Evolutionary conservation across 2,329 filamentous ascomycete genomes (phyloP).

Genomic region (Mycogone perniciosa): DNA sequence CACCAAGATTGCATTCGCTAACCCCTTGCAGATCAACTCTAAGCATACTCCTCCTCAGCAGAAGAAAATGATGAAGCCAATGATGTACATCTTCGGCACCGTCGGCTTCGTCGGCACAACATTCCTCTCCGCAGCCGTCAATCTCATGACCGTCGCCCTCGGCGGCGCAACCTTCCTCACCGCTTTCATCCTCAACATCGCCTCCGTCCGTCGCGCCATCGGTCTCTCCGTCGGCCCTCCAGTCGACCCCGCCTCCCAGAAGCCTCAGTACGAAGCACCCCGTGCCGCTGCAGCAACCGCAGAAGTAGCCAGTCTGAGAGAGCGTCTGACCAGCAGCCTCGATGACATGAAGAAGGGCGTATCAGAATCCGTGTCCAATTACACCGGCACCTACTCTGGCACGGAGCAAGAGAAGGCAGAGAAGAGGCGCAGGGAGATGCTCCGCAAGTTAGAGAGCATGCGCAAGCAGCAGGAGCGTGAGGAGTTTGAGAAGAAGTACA

Average conservation of each 20-base stretch:
- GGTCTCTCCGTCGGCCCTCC: conserved; percentile 31
- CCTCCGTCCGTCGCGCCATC: conserved; percentile 31
- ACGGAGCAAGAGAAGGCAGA: conserved; percentile 30
- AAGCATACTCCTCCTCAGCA: conserved; percentile 28
- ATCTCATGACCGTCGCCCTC: conserved; percentile 42
- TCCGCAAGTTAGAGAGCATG: conserved; percentile 31
- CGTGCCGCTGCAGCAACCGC: conserved; percentile 15
- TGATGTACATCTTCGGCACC: conserved; percentile 38
- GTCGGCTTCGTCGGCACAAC: conserved; percentile 39
- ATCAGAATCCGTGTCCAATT: conserved; percentile 26
- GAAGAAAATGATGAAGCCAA: conserved; percentile 33
- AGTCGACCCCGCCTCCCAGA: conserved; percentile 9
- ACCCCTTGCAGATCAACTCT: conserved; percentile 28
- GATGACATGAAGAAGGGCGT: conserved; percentile 34
- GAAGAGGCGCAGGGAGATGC: conserved; percentile 28
- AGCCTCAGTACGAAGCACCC: conserved; percentile 31
- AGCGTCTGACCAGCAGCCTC: conserved; percentile 29
- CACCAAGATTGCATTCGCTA: conserved; percentile 8
- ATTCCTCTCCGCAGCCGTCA: conserved; percentile 43
- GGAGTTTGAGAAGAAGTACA: conserved; percentile 37
- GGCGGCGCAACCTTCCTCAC: conserved; percentile 32
- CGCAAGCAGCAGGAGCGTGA: conserved; percentile 30
- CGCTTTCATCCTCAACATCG: conserved; percentile 31
- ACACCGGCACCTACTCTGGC: conserved; percentile 28
- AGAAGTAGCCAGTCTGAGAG: conserved; percentile 8